Base-by-base conservation (phyloP, 495 filamentous ascomycete genomes). In the Aspergillus baeticus region DNA sequence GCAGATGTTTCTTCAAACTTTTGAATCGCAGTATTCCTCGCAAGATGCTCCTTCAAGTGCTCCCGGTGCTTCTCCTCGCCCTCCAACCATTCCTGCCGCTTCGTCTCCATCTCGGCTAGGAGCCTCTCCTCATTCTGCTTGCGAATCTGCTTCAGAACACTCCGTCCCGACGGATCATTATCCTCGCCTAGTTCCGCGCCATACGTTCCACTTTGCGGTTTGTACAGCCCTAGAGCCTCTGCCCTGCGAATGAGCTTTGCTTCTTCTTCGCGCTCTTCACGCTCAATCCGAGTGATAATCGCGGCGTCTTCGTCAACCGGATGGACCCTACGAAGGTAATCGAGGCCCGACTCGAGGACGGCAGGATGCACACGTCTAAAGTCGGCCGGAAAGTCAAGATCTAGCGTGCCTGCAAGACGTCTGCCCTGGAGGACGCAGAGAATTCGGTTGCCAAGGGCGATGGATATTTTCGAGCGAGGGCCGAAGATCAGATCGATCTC, bases 301-400 rank as follows among this genome's bases (percentile, higher is more conserved):
- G 81, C 81, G 6, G 76, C 81, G 57, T 92, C 79, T 65, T 96
- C 92, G 54, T 96, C 89, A 5, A 96, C 71, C 0, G 87, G 85
- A 33, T 87, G 81, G 23, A 81, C 77, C 18, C 69, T 65, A 22
- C 92, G 85, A 8, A 96, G 78, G 70, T 88, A 95, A 42, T 74
- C 63, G 47, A 96, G 71, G 0, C 79, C 91, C 37, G 63, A 71
- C 20, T 78, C 69, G 21, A 76, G 54, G 6, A 69, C 67, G 18
- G 57, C 46, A 56, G 71, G 63, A 53, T 58, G 58, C 15, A 68
- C 63, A 22, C 80, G 70, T 77, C 78, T 37, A 15, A 75, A 69
- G 18, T 81, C 73, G 18, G 48, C 35, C 10, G 76, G 75, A 10
- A 79, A 66, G 34, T 75, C 67, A 10, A 75, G 61, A 55, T 91